Percentiles rank a stretch among this genome's conserved stretches.
Conservation (phyloP, 1,284 basidiomycete species). For the Ganoderma multipileum region DNA sequence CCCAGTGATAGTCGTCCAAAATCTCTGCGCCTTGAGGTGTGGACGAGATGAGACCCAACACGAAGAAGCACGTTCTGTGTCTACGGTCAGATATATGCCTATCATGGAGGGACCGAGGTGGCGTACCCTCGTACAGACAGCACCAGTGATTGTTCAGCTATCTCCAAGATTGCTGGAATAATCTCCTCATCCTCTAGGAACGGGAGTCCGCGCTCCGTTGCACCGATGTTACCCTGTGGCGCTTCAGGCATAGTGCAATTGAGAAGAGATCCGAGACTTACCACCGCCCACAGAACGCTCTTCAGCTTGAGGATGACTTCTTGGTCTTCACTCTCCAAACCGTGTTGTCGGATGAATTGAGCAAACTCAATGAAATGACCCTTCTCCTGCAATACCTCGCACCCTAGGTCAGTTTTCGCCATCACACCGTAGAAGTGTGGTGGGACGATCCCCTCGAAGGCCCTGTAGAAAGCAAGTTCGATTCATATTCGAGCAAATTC, state of each 20-base stretch:
- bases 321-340: constrained; percentile 82
- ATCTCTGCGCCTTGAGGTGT: constrained; percentile 82
- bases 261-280: constrained; percentile 49
- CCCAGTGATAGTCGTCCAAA: constrained; percentile 92
- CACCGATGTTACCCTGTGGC: constrained; percentile 89
- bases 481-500: background rate
- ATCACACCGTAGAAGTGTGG: constrained; percentile 98
- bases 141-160: constrained; percentile 89
- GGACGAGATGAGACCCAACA: constrained; percentile 84
- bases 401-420: constrained; percentile 94
- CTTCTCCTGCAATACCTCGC: constrained; percentile 87
- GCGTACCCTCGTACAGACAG: constrained; percentile 92
- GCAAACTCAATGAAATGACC: constrained; percentile 94
- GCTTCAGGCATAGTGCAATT: background rate
- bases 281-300: constrained; percentile 96
- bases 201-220: constrained; percentile 88
- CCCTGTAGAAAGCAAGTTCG: constrained; percentile 43
- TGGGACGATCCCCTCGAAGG: constrained; percentile 90
- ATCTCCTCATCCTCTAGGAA: constrained; percentile 96
- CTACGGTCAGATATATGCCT: background rate
- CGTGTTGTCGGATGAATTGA: constrained; percentile 89
- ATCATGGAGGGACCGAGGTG: background rate
- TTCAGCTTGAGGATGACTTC: constrained; percentile 91
- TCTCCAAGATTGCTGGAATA: constrained; percentile 88
- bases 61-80: constrained; percentile 92